Evolutionary conservation across 202 grass and related monocot species (phyloP).

Genomic region (Zoysia matrella): DNA sequence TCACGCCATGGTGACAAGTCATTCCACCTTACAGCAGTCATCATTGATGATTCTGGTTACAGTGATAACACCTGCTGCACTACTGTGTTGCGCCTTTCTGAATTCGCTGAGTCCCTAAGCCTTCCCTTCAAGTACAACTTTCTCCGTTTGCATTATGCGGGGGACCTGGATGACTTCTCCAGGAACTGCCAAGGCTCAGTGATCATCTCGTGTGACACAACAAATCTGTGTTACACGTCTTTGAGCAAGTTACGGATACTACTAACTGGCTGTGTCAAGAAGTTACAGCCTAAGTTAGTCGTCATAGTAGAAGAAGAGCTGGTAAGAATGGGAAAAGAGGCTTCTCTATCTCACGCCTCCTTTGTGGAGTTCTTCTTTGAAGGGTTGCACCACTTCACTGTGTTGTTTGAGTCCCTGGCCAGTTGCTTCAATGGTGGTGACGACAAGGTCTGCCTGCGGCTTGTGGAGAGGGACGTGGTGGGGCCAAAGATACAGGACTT

Average conservation of each 20-base stretch:
- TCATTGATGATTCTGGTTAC: conserved; percentile 12
- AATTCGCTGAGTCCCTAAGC: conserved; percentile 50
- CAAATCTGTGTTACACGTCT: conserved; percentile 34
- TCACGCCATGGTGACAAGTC: conserved; percentile 44
- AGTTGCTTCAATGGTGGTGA: conserved; percentile 34
- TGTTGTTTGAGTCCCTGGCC: conserved; percentile 44
- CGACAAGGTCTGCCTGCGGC: conserved; percentile 26
- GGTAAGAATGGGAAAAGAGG: conserved; percentile 41
- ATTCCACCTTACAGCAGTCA: conserved; percentile 48
- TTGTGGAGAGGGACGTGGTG: conserved; percentile 62
- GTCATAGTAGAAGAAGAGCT: conserved; percentile 57
- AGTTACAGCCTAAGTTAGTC: conserved; percentile 48
- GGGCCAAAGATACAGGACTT: conserved; percentile 63
- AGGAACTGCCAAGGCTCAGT: conserved; percentile 23
- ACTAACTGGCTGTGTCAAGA: conserved; percentile 32
- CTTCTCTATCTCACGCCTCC: conserved; percentile 6
- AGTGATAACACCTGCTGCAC: neutral
- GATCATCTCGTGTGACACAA: conserved; percentile 54
- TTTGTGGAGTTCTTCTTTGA: conserved; percentile 66
- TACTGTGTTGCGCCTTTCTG: conserved; percentile 28
- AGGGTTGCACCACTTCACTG: conserved; percentile 63
- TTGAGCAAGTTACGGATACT: conserved; percentile 25
- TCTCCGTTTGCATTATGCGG: neutral
- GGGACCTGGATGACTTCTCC: conserved; percentile 40
- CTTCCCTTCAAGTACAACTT: conserved; percentile 51